Base-by-base conservation (phyloP, 805 yeast species). In the Starmerella ratchasimensis region DNA sequence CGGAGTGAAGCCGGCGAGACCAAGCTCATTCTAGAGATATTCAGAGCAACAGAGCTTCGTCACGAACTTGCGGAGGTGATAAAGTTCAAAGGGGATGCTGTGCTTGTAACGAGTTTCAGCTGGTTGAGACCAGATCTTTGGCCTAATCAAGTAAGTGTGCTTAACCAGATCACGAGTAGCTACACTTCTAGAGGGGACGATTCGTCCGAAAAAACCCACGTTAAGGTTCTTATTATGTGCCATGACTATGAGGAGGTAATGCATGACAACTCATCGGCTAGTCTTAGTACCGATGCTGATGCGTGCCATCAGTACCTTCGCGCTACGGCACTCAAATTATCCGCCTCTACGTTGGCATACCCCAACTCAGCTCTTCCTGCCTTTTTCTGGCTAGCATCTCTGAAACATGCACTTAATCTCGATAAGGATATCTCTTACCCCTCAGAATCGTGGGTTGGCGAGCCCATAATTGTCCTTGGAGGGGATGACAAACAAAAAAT, bases 301-400 rank as follows among this genome's bases (percentile, higher is more conserved):
- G 16, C 28, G 16, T 42, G 48, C 31, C 43, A 33, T 19, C 48
- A 44, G 37, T 42, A 28, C 16, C 28, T 44, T 10, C 45, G 48
- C 20, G 22, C 32, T 2, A n/a, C n/a, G 18, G 48, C 48, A 2
- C 11, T 42, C 26, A 23, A 21, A 14, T 22, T 29, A 11, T 5
- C 8, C 3, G 46, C 46, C 3, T 8, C 34, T 9, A 18, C 27
- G 4, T 21, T 44, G 18, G 36, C 26, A 2, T 44, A 44, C 36
- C 25, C 35, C 5, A n/a, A 15, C n/a, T 19, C 21, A 2, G 9
- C 9, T 14, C 11, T 16, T 2, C 17, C 24, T 5, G 9, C 23
- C 6, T 8, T 11, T 5, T 27, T 7, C 3, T 21, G 24, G 32
- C 34, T 3, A 7, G 34, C 32, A 2, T 2, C 37, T 13, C 23